Conservation (phyloP, 192 early-diverging fungal species). For the Chytriomyces confervae region DNA sequence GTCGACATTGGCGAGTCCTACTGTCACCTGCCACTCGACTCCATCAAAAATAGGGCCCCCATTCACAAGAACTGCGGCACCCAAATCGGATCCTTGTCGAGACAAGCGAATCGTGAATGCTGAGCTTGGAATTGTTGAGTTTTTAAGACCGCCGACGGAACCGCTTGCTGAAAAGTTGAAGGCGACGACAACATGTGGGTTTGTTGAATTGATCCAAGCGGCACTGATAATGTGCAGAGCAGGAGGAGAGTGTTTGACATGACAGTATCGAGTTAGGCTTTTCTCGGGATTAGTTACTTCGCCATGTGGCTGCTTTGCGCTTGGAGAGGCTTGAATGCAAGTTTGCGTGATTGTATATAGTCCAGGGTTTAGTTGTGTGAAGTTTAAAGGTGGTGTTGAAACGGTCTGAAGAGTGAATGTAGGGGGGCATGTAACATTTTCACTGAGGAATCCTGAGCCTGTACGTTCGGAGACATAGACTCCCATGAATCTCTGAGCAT, state of each 20-base stretch:
- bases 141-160: background rate
- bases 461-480: background rate
- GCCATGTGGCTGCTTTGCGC: background rate
- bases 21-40: background rate
- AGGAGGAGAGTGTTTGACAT: slow-evolving; percentile 6
- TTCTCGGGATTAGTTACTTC: background rate
- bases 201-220: background rate
- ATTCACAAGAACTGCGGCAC: background rate
- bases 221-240: background rate
- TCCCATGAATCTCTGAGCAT: background rate
- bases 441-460: slow-evolving; percentile 4
- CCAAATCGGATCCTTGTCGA: background rate
- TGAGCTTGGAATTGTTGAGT: background rate
- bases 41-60: background rate
- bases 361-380: background rate
- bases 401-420: slow-evolving; percentile 3
- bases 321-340: background rate
- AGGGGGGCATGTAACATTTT: background rate
- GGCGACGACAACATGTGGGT: background rate
- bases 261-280: background rate
- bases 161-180: slow-evolving; percentile 3
- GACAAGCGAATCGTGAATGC: background rate
- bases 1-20: background rate
- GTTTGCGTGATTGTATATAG: slow-evolving; percentile 8
- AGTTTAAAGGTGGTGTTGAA: background rate